Percentiles rank a stretch among this genome's conserved stretches.
These are phyloP conservation scores for Fusarium sp. DNA, from an alignment of 2,329 filamentous ascomycete species.

Conservation along the genomic window DNA sequence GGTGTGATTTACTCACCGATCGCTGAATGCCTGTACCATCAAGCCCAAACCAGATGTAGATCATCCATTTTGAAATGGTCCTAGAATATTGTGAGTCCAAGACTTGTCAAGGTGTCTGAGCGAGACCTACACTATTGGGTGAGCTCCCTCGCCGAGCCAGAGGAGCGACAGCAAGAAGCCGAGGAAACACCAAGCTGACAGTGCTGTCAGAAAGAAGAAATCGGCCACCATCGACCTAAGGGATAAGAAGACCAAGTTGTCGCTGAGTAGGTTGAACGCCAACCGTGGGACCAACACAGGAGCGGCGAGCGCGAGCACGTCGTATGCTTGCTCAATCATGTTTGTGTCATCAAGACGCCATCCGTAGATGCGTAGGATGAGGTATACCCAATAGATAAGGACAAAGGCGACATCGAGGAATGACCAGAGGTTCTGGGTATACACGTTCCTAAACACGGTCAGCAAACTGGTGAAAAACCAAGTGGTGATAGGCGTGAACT, in stretches of 20 bases:
- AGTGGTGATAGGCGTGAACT: not conserved
- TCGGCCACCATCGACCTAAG: constrained; percentile 87
- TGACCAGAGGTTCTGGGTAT: constrained; percentile 90
- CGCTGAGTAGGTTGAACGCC: constrained; percentile 85
- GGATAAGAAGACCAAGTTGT: constrained; percentile 86
- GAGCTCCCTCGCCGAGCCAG: constrained; percentile 77
- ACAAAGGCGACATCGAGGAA: constrained; percentile 86
- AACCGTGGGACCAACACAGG: constrained; percentile 82
- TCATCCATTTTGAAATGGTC: constrained; percentile 89
- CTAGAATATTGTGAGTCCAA: constrained; percentile 45
- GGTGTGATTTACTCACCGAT: constrained; percentile 55
- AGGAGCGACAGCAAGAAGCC: constrained; percentile 84
- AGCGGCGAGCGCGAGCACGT: constrained; percentile 83
- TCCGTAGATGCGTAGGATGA: constrained; percentile 75
- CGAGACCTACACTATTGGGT: constrained; percentile 65
- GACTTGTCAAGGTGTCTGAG: not conserved
- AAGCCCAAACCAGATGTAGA: constrained; percentile 92
- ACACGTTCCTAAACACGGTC: constrained; percentile 71
- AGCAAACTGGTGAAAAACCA: not conserved
- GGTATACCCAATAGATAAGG: constrained; percentile 76
- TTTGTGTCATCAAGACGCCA: constrained; percentile 62
- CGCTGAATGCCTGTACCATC: constrained; percentile 75
- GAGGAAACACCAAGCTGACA: constrained; percentile 86
- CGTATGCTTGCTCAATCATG: constrained; percentile 75
- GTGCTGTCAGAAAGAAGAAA: constrained; percentile 80